Evolutionary conservation across 1,139 yeast species (phyloP), one percentile per base, ranked within the genome.

Genomic region (Pichia sp.): DNA sequence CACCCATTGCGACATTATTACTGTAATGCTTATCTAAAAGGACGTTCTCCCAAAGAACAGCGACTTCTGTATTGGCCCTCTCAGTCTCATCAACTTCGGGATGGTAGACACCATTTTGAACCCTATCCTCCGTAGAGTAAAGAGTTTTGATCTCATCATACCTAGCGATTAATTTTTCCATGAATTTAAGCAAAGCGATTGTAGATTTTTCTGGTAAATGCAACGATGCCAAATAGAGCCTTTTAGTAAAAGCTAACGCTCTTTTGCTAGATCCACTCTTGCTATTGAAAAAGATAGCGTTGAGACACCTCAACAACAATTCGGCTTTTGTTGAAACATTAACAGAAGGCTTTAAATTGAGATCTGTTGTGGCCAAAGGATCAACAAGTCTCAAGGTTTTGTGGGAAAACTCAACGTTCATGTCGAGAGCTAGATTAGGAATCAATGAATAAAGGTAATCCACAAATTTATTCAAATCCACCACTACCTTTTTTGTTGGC

Each of bases 301-400:
- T 97, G 49, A 93, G 75, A 50, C 93, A 83, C 59, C 87, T 79
- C 53, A 92, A 75, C 30, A 91, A 73, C 67, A 92, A 75, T 68
- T 93, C 98, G 14, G 95, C 86, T 63, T 89, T 92, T 9, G 97
- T 92, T 0, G 96, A 83, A 2, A 91, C 88, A 67, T 89, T 88
- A 50, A 92, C 96, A 1, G 87, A 75, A 20, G 92, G 89, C 63
- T 81, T 83, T 34, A 75, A 74, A 34, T 72, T 63, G 3, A 59
- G 38, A 24, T 59, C 60, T 4, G 55, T 46, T 27, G 56, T 45
- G 10, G 80, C 71, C 48, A 85, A 73, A 9, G 96, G 96, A 69
- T 90, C 96, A 9, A 87, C 84, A 52, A 89, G 74, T 63, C 97
- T 78, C 48, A 90, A 72, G 0, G 95, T 77, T 67, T 87, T 88